Percentiles rank a stretch among this genome's conserved stretches.
phyloP scores from a whole-genome alignment of 2,329 filamentous ascomycete genomes.

The Colletotrichum horii region DNA sequence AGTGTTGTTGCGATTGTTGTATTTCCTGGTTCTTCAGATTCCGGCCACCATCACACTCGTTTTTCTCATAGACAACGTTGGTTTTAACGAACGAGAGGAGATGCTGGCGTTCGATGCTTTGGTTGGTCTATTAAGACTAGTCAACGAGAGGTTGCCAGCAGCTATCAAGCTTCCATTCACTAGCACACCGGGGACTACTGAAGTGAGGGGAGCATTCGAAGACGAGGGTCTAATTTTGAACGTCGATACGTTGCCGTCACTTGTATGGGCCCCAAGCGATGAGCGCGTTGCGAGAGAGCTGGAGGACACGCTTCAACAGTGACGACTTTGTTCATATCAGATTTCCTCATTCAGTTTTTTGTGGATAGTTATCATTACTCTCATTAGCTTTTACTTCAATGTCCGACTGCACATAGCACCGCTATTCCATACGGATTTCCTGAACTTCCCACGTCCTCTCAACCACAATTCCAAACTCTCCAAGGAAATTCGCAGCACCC shows the following conservation, averaged over 20 bases:
- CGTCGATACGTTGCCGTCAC: neutral
- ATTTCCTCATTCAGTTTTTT: neutral
- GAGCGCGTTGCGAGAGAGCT: neutral
- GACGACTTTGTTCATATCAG: neutral
- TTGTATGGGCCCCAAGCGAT: neutral
- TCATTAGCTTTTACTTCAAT: neutral
- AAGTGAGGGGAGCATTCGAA: neutral
- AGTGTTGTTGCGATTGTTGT: neutral
- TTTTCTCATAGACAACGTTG: neutral
- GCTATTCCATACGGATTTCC: neutral
- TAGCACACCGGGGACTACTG: neutral
- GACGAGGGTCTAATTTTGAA: neutral
- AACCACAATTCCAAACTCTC: neutral
- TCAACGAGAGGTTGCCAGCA: neutral
- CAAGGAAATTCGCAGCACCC: neutral
- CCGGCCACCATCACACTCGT: neutral
- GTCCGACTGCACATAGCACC: neutral
- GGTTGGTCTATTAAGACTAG: neutral
- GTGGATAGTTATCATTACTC: neutral
- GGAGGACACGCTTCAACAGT: neutral
- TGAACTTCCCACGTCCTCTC: constrained; percentile 3
- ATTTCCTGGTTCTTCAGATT: neutral
- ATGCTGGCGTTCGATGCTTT: neutral
- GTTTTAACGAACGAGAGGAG: neutral
- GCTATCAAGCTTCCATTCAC: neutral